Evolutionary conservation across 169 alveolate genomes (phyloP), one percentile per base, ranked within the genome.

Genomic region (Cryptosporidium ryanae): DNA sequence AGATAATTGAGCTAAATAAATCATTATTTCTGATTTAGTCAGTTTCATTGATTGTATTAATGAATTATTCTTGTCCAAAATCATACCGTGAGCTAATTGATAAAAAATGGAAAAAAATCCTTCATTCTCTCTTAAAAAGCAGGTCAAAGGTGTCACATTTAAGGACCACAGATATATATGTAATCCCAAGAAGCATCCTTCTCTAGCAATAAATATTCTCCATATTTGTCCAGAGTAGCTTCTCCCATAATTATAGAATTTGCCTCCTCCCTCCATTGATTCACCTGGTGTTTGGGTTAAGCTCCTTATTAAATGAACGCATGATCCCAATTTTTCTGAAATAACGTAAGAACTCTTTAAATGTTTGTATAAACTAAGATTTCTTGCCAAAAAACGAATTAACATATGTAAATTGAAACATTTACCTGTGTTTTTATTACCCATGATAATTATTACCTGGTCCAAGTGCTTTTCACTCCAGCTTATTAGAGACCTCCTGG

Each of bases 241-340:
- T 38, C 44, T 38, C 1, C 87, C 87, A 21, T 59, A 76, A 44
- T 55, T 43, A 21, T 55, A 76, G 27, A 32, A 61, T 61, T 61
- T 76, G 43, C 44, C 50, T 12, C 63, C 76, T 5, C 63, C 71
- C 38, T 21, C 25, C 48, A 27, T 76, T 1, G 52, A 46, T 34
- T 76, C 76, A 17, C 87, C 87, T 7, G 87, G 87, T 10, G 71
- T 59, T 76, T 76, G 87, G n/a, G 59, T 59, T 15, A 76, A 76
- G 46, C 76, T 59, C 46, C 87, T 76, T 29, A 65, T 59, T 32
- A 76, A 27, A 55, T 76, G 87, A 59, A 61, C 71, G 43, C 48
- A 15, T 23, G 87, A 32, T 23, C 66, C 71, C 5, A 76, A 27
- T 46, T 76, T 76, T 43, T 76, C 87, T 21, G 87, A 76, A 76